phyloP scores from a whole-genome alignment of 768 basidiomycete genomes.

The Kwoniella dendrophila region DNA sequence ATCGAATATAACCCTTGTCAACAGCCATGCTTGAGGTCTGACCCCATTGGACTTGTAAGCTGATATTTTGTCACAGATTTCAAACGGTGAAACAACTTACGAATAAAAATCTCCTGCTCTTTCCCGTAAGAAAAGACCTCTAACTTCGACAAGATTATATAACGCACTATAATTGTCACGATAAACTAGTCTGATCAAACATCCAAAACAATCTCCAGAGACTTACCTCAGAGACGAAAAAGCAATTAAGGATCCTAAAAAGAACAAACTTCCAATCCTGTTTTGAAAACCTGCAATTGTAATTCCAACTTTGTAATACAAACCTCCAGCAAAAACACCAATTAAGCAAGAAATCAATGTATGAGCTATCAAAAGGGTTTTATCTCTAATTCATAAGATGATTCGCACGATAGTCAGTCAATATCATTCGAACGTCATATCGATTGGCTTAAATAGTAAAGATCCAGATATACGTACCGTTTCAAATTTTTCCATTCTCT shows the following conservation, averaged over 20 bases:
- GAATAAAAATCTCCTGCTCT: constrained; percentile 83
- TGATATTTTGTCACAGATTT: not conserved
- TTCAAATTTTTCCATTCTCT: constrained; percentile 82
- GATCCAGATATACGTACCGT: constrained; percentile 61
- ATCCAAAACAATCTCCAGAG: not conserved
- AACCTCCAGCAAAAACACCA: constrained; percentile 84
- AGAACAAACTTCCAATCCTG: constrained; percentile 90
- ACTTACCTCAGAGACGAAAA: constrained; percentile 74
- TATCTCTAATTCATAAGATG: constrained; percentile 63
- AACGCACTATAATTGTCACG: constrained; percentile 64
- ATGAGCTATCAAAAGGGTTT: constrained; percentile 79
- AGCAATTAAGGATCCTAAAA: constrained; percentile 86
- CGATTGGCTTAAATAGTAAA: not conserved
- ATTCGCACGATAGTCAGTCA: constrained; percentile 8
- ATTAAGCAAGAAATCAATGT: constrained; percentile 68
- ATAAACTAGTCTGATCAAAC: not conserved
- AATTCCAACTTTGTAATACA: constrained; percentile 77
- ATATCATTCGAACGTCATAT: not conserved
- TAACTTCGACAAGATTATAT: constrained; percentile 80
- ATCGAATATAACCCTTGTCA: constrained; percentile 86
- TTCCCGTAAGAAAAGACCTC: constrained; percentile 86
- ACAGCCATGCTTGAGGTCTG: constrained; percentile 85
- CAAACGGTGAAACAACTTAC: constrained; percentile 56
- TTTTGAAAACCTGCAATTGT: constrained; percentile 89
- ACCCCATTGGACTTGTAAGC: not conserved